Evolutionary conservation across 331 rosid species (phyloP), one percentile per base, ranked within the genome.

Genomic region (Malus hybrid): DNA sequence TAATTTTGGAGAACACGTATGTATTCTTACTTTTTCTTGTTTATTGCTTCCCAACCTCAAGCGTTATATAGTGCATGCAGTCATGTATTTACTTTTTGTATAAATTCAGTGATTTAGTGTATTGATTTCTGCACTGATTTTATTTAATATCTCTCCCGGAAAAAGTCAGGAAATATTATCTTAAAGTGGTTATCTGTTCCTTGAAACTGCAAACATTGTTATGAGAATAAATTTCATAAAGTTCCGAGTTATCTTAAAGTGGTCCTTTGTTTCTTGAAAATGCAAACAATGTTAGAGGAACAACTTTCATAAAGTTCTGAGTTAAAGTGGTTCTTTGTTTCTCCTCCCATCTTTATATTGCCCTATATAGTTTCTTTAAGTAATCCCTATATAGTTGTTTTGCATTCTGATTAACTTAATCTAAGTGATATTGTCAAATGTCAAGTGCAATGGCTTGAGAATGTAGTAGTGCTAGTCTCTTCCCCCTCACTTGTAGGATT

Each of bases 1-100:
- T 81, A 94, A 94, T 79, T 91, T 94, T 33, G 98, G 98, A 3
- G 97, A 91, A 87, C 97, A 88, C 77, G 98, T 93, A 86, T 76
- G 98, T 80, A 20, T 67, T 61, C 74, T 50, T 79, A 32, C 69
- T 70, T 71, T 60, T 39, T 60, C 68, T 14, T 46, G 69, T 42
- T 77, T 61, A 61, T 60, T 62, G 15, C 39, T 6, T 56, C 50
- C 65, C 31, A 36, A 19, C 16, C 54, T 68, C 39, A 8, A 6
- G 57, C 16, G 7, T 75, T 63, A 20, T 70, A 60, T 61, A 12
- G 31, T 39, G 34, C 52, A 28, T 29, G 9, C 52, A 69, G 20
- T 69, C 68, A 33, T 9, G 10, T 13, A 57, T 32, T 55, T 72
- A 66, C 46, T 27, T 65, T 46, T 12, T 14, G 24, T 20, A 65